phyloP scores from a whole-genome alignment of 495 filamentous ascomycete species.

The Daldinia loculata region DNA sequence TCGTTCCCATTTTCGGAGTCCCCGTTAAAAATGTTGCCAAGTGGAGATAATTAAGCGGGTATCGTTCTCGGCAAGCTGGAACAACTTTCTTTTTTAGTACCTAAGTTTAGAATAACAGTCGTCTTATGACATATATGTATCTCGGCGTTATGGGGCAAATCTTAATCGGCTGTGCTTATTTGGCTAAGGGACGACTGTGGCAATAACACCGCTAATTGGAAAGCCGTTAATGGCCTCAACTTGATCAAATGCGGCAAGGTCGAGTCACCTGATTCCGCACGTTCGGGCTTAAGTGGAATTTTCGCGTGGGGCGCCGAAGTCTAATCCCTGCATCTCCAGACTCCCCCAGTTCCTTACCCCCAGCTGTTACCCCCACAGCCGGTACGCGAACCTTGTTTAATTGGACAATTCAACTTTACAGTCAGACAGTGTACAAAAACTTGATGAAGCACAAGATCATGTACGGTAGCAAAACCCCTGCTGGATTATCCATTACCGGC shows the following conservation, averaged over 20 bases:
- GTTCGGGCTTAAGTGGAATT: slow-evolving; percentile 20
- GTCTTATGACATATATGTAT: slow-evolving; percentile 13
- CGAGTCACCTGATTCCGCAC: slow-evolving; percentile 23
- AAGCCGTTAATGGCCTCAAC: slow-evolving; percentile 8
- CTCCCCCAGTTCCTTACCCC: slow-evolving; percentile 4
- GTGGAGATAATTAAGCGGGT: slow-evolving; percentile 11
- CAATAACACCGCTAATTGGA: slow-evolving; percentile 6
- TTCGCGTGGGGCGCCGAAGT: slow-evolving; percentile 11
- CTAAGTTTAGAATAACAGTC: slow-evolving; percentile 6
- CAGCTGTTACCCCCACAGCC: slow-evolving; percentile 12
- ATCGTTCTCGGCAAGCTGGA: slow-evolving; percentile 23
- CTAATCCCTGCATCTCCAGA: slow-evolving; percentile 7
- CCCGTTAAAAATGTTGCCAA: slow-evolving; percentile 14
- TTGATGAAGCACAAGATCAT: slow-evolving; percentile 14
- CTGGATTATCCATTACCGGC: slow-evolving; percentile 12
- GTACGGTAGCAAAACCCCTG: slow-evolving; percentile 12
- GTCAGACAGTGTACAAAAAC: slow-evolving; percentile 5
- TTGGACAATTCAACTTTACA: slow-evolving; percentile 22
- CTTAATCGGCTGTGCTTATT: background rate
- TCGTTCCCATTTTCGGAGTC: too few species aligned
- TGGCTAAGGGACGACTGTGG: slow-evolving; percentile 14
- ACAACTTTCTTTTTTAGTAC: slow-evolving; percentile 8
- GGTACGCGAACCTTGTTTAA: background rate
- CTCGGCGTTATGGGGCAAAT: slow-evolving; percentile 5
- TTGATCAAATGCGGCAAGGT: slow-evolving; percentile 14